Conservation (phyloP, 2,329 filamentous ascomycete genomes). For the Hortaea werneckii region DNA sequence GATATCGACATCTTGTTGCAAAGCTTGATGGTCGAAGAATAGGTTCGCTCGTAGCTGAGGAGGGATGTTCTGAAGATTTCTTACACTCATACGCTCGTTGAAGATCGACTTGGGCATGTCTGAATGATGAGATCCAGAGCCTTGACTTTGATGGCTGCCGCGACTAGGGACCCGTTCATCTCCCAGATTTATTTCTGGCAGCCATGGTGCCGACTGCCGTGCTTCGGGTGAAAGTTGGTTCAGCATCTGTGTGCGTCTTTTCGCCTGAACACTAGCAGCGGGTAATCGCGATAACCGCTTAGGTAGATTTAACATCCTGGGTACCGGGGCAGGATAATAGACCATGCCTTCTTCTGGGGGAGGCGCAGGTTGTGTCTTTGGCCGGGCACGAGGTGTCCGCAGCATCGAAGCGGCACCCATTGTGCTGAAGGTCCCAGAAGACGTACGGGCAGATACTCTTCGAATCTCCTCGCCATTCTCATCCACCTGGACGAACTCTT, state of each 20-base stretch:
- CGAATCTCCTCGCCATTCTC: constrained; percentile 24
- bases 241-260: constrained; percentile 64
- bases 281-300: constrained; percentile 72
- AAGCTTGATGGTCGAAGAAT: constrained; percentile 67
- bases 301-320: constrained; percentile 84
- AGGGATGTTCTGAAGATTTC: constrained; percentile 47
- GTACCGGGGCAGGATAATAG: constrained; percentile 90
- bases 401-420: constrained; percentile 19
- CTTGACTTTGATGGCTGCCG: constrained; percentile 2
- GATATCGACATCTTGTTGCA: constrained; percentile 45
- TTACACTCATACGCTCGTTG: constrained; percentile 27
- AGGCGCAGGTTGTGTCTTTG: constrained; percentile 48
- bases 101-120: constrained; percentile 11
- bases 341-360: constrained; percentile 71
- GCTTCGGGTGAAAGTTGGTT: constrained; percentile 38
- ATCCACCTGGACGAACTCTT: constrained; percentile 24
- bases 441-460: constrained; percentile 21
- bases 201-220: constrained; percentile 42
- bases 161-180: constrained; percentile 6
- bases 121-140: constrained; percentile 6
- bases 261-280: constrained; percentile 52
- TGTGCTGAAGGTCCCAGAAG: constrained; percentile 16
- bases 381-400: constrained; percentile 24
- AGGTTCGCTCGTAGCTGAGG: constrained; percentile 81
- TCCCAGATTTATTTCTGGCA: constrained; percentile 21